Base-by-base conservation (phyloP, 1,284 basidiomycete genomes). In the Pascua sp. region DNA sequence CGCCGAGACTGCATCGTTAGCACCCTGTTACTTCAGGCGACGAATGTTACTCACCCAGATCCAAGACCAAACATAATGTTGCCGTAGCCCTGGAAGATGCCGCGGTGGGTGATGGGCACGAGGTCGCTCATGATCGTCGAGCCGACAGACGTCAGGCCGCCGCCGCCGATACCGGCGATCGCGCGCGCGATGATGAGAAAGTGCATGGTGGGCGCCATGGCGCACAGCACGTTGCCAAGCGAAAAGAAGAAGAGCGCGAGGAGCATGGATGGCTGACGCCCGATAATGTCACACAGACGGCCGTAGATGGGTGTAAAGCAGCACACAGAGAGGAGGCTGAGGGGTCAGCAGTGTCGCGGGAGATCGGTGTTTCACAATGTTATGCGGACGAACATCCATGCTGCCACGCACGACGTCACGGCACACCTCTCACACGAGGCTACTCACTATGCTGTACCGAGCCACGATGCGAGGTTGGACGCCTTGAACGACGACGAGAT, bases 241-340 rank as follows among this genome's bases (percentile, higher is more conserved):
- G 90, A 88, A 79, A 94, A 93, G 61, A 93, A 81, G 53, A 83
- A 80, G 56, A 93, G 77, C 8, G 86, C 91, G 45, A 91, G 78
- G 61, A 94, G 79, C 62, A 78, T 75, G 1, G 77, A 88, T 42
- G 87, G 85, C 77, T 88, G 90, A 49, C 91, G 83, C 16, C 91
- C 91, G 65, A 95, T 78, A 66, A 93, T 91, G 77, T 94, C 90
- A 61, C 89, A 86, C 56, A 95, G 80, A 57, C 90, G 85, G 47
- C 91, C 90, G 79, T 92, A 93, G 64, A 93, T 79, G 56, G 90
- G 90, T 16, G 90, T 92, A 71, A 93, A 92, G 77, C 90, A 92
- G 73, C 76, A 94, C 48, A 93, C 86, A 43, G 89, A 90, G 48
- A 94, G 80, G 61, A 94, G 80, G 78, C 71, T 72, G 44, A 7